Evolutionary conservation across 177 flowering plant species (phyloP).

Genomic region (Vitis hybrid): DNA sequence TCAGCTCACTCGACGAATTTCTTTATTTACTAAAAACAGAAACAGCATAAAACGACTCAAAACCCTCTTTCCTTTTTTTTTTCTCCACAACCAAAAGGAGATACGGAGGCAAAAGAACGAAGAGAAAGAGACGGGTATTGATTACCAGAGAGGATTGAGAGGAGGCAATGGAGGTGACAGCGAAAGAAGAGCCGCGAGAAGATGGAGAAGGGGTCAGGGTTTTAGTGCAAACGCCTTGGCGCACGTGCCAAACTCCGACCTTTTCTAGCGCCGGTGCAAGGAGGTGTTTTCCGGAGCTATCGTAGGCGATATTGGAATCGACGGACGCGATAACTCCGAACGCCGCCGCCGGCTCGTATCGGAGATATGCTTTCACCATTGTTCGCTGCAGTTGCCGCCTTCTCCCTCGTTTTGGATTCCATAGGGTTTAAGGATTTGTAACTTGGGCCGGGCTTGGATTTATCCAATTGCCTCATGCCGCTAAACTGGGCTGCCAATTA

Average conservation of each 20-base stretch:
- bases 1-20: too few species aligned
- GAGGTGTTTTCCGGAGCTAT: constrained; percentile 74
- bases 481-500: too few species aligned
- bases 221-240: constrained; percentile 80
- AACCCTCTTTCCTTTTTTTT: background rate
- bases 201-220: constrained; percentile 55
- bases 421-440: too few species aligned
- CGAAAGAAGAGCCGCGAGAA: constrained; percentile 60
- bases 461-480: too few species aligned
- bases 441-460: too few species aligned
- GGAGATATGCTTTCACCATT: constrained; percentile 92
- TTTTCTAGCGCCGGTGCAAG: constrained; percentile 86
- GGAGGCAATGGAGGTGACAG: constrained; percentile 72
- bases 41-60: background rate
- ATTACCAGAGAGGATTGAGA: constrained; percentile 61
- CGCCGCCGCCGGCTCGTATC: constrained; percentile 80
- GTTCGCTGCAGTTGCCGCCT: too few species aligned
- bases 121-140: background rate
- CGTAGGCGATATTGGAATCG: constrained; percentile 74
- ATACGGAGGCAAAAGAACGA: background rate
- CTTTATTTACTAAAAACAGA: too few species aligned
- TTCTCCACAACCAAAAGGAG: background rate
- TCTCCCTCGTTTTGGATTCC: too few species aligned
- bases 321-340: constrained; percentile 81
- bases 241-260: constrained; percentile 78